phyloP scores from a whole-genome alignment of 176 grass and related monocot species.

The Tillandsia fasciculata region DNA sequence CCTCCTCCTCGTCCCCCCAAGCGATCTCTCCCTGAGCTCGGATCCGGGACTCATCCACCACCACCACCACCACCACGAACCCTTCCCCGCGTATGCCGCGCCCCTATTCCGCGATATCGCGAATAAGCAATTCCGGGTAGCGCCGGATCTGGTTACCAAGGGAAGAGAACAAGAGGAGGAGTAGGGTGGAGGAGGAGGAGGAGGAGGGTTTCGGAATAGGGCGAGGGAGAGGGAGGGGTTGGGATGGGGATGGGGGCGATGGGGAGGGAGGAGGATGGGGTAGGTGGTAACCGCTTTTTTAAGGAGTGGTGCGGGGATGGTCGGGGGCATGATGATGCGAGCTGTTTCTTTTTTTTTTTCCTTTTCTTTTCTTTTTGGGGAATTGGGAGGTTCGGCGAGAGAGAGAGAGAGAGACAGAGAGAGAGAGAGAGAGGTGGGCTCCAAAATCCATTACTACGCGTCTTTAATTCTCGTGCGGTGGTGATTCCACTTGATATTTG shows the following conservation, averaged over 20 bases:
- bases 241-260: not conserved
- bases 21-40: not conserved
- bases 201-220: constrained; percentile 1
- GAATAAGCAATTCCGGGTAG: constrained; percentile 3
- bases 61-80: not conserved
- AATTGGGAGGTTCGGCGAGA: too few relatives aligned
- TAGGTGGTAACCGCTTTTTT: constrained; percentile 6
- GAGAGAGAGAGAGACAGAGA: too few relatives aligned
- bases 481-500: too few relatives aligned
- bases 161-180: constrained; percentile 32
- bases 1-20: constrained; percentile 1
- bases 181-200: constrained; percentile 17
- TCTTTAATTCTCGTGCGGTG: too few relatives aligned
- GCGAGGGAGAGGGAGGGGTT: not conserved
- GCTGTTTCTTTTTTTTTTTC: too few relatives aligned
- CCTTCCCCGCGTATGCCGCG: not conserved
- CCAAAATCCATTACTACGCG: too few relatives aligned
- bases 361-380: too few relatives aligned
- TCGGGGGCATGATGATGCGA: constrained; percentile 12
- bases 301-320: constrained; percentile 23
- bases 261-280: not conserved
- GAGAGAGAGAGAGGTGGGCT: too few relatives aligned
- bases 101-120: not conserved
- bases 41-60: constrained; percentile 10
- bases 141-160: constrained; percentile 40